phyloP scores from a whole-genome alignment of 2,329 filamentous ascomycete genomes.

The Ophiocordyceps sinensis region DNA sequence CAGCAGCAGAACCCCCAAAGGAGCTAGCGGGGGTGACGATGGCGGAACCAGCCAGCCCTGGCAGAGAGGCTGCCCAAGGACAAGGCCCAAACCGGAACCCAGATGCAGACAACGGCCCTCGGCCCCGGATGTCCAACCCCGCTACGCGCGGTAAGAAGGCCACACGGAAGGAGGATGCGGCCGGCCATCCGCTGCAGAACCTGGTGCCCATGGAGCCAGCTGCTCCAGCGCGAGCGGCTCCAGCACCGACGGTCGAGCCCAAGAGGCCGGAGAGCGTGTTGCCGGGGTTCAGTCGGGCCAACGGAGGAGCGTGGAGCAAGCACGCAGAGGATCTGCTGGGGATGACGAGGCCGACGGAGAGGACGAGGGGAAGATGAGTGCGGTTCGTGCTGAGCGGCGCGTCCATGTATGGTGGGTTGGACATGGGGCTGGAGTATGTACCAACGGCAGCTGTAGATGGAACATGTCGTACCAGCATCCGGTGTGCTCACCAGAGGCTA shows the following conservation, averaged over 20 bases:
- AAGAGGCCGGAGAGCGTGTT: neutral
- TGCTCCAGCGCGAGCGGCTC: slow-evolving; percentile 3
- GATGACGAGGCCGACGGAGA: slow-evolving; percentile 34
- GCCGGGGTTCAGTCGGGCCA: slow-evolving; percentile 29
- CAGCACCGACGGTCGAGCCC: neutral
- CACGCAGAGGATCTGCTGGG: slow-evolving; percentile 55
- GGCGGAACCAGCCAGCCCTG: neutral
- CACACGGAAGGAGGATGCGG: slow-evolving; percentile 34
- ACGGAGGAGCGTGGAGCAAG: slow-evolving; percentile 52
- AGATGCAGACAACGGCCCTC: neutral
- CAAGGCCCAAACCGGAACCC: neutral
- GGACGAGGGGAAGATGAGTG: neutral
- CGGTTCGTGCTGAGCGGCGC: neutral
- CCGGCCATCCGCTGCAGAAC: slow-evolving; percentile 29
- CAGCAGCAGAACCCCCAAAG: neutral
- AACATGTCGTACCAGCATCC: too few relatives aligned
- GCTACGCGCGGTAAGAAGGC: slow-evolving; percentile 39
- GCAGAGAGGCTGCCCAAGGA: neutral
- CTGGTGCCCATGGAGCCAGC: slow-evolving; percentile 22
- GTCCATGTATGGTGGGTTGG: neutral
- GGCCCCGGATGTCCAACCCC: slow-evolving; percentile 25
- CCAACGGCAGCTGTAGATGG: too few relatives aligned
- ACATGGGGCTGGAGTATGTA: too few relatives aligned
- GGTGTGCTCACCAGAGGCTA: too few relatives aligned
- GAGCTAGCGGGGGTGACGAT: neutral